Percentiles rank a stretch among this genome's conserved stretches.
phyloP scores from a whole-genome alignment of 371 early-diverging fungal genomes.

The Mortierella sp. region DNA sequence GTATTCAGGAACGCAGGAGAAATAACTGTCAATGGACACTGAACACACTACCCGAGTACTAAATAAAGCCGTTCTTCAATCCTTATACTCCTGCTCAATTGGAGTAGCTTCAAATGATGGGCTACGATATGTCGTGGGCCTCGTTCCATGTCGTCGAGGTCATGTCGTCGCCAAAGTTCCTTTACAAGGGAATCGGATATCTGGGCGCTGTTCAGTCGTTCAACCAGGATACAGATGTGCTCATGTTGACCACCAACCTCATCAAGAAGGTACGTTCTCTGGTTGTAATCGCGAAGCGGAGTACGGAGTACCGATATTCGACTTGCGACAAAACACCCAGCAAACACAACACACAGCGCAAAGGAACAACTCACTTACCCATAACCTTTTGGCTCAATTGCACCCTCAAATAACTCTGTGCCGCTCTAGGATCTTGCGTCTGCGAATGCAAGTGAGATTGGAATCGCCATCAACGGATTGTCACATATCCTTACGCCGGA shows the following conservation, averaged over 20 bases:
- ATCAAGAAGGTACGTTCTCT: slow-evolving; percentile 85
- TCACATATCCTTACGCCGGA: slow-evolving; percentile 94
- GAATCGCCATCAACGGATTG: slow-evolving; percentile 91
- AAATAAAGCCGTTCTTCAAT: too few relatives aligned
- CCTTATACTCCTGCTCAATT: neutral
- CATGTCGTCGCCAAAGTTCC: slow-evolving; percentile 91
- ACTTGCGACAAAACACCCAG: neutral
- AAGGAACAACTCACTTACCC: neutral
- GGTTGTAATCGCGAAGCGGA: slow-evolving; percentile 12
- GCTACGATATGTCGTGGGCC: slow-evolving; percentile 97
- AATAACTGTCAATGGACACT: neutral
- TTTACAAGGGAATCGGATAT: slow-evolving; percentile 93
- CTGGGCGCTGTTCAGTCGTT: slow-evolving; percentile 93
- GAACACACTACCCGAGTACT: neutral
- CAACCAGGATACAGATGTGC: slow-evolving; percentile 93
- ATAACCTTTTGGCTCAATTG: neutral
- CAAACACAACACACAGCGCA: neutral
- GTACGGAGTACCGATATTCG: slow-evolving; percentile 32
- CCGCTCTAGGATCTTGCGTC: slow-evolving; percentile 85
- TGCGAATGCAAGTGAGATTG: slow-evolving; percentile 83
- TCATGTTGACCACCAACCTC: slow-evolving; percentile 96
- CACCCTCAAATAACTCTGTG: neutral
- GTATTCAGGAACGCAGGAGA: neutral
- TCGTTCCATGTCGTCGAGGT: slow-evolving; percentile 97
- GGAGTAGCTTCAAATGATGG: slow-evolving; percentile 92